A percentile compares a stretch with the other conserved stretches of the same genome.
Evolutionary conservation across 805 yeast species (phyloP).

Genomic region (Candida parachauliodes): DNA sequence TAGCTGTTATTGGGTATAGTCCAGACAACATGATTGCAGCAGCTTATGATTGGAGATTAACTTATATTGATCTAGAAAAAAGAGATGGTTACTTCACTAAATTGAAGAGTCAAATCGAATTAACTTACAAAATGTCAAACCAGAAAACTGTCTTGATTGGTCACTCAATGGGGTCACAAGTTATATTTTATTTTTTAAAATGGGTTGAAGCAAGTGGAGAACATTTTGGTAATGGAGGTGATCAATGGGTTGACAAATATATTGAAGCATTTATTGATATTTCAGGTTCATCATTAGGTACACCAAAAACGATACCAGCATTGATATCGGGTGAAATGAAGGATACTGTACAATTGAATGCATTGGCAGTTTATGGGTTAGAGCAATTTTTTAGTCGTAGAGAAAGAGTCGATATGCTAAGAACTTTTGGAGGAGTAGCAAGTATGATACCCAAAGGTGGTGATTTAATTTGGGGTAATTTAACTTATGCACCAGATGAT

Average conservation of each 20-base stretch:
- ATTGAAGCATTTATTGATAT: slow-evolving; percentile 81
- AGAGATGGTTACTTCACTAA: slow-evolving; percentile 84
- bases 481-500: slow-evolving; percentile 70
- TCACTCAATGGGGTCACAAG: slow-evolving; percentile 97
- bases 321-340: slow-evolving; percentile 96
- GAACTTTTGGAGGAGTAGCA: slow-evolving; percentile 91
- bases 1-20: slow-evolving; percentile 92
- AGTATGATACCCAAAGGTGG: slow-evolving; percentile 98
- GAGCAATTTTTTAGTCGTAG: slow-evolving; percentile 89
- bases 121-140: slow-evolving; percentile 43
- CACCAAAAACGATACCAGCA: slow-evolving; percentile 92
- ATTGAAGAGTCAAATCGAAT: slow-evolving; percentile 71
- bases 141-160: slow-evolving; percentile 79
- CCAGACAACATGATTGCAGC: slow-evolving; percentile 90
- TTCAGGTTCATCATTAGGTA: slow-evolving; percentile 86
- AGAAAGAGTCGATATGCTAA: slow-evolving; percentile 81
- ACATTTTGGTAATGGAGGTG: slow-evolving; percentile 87
- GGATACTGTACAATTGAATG: slow-evolving; percentile 92
- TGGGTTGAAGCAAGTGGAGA: slow-evolving; percentile 94
- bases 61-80: slow-evolving; percentile 81
- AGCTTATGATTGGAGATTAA: slow-evolving; percentile 93
- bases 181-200: slow-evolving; percentile 81
- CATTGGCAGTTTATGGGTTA: slow-evolving; percentile 88
- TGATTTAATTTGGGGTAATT: slow-evolving; percentile 79
- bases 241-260: slow-evolving; percentile 80